Percentiles rank a stretch among this genome's conserved stretches.
These are phyloP conservation scores for Geosmithia morbida DNA, from an alignment of 2,329 filamentous ascomycete species.

Conservation along the genomic window DNA sequence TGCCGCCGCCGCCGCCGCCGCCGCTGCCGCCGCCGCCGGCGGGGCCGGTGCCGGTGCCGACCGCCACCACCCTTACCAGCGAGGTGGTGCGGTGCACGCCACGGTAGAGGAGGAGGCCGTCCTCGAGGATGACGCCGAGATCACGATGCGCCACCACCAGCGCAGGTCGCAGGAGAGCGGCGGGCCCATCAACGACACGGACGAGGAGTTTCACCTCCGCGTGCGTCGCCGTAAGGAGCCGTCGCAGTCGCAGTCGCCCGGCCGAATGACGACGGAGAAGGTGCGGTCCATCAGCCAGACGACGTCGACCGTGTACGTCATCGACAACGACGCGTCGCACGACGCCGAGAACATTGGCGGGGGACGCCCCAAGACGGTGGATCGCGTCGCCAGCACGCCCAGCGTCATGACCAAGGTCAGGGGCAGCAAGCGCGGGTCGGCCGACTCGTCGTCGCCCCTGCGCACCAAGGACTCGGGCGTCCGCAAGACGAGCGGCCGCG, in stretches of 20 bases:
- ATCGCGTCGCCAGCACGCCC: slow-evolving; percentile 37
- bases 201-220: slow-evolving; percentile 71
- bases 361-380: slow-evolving; percentile 43
- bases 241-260: slow-evolving; percentile 51
- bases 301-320: slow-evolving; percentile 50
- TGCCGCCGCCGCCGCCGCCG: slow-evolving; percentile 50
- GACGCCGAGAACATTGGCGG: slow-evolving; percentile 56
- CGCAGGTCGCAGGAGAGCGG: slow-evolving; percentile 30
- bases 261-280: slow-evolving; percentile 35
- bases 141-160: slow-evolving; percentile 36
- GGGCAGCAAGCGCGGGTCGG: slow-evolving; percentile 31
- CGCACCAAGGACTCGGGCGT: slow-evolving; percentile 39
- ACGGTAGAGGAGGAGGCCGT: slow-evolving; percentile 34
- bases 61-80: slow-evolving; percentile 59
- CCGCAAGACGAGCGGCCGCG: slow-evolving; percentile 51
- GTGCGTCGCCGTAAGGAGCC: slow-evolving; percentile 49
- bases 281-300: slow-evolving; percentile 62
- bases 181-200: slow-evolving; percentile 38
- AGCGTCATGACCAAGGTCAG: slow-evolving; percentile 51
- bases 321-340: slow-evolving; percentile 54
- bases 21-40: slow-evolving; percentile 55
- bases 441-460: slow-evolving; percentile 30
- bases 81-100: slow-evolving; percentile 32
- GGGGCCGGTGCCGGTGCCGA: slow-evolving; percentile 58
- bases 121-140: slow-evolving; percentile 34